Base-by-base conservation (phyloP, 2,329 filamentous ascomycete species). In the Trichoderma sp. region DNA sequence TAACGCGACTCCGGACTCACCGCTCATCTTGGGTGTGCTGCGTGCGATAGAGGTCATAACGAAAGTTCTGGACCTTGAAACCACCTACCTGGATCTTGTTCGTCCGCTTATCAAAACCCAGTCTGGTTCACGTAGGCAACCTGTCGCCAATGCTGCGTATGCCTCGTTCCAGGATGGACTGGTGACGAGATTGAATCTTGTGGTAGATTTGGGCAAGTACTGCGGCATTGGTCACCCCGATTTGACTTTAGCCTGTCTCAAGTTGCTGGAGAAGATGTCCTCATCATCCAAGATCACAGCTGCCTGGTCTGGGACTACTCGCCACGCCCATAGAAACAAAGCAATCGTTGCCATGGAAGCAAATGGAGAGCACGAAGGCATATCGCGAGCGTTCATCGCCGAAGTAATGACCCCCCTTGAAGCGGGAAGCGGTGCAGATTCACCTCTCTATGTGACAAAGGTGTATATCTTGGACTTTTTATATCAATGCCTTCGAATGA, bases 151-250 rank as follows among this genome's bases (percentile, higher is more conserved):
- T 64, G 88, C 92, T 6, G 90, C 93, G 0, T 92, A 95, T 75
- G 87, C 92, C n/a, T 95, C 92, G 0, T 95, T 99, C 76, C 95
- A 98, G 79, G 97, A 99, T 77, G 94, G 93, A 8, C 85, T 99
- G 23, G 86, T 97, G 50, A 94, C 91, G 71, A 92, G 96, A 76
- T 84, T 99, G 32, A 86, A 88, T 55, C 84, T 97, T 7, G 88
- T 98, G 53, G 91, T 94, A 4, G 91, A 96, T 75, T 84, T 99
- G 28, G 95, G 95, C 34, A 88, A 93, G 36, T 98, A 96, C 79
- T 95, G 94, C 76, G 93, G 94, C 15, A 91, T 95, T 69, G 93
- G 92, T 0, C 93, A 98, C 76, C 88, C 93, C 43, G 89, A 92
- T 15, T 85, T 99, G 68, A 93, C 93, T 0, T 85, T 97, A 73